Conservation (phyloP, 2,329 filamentous ascomycete species). For the Exophiala viscosa region DNA sequence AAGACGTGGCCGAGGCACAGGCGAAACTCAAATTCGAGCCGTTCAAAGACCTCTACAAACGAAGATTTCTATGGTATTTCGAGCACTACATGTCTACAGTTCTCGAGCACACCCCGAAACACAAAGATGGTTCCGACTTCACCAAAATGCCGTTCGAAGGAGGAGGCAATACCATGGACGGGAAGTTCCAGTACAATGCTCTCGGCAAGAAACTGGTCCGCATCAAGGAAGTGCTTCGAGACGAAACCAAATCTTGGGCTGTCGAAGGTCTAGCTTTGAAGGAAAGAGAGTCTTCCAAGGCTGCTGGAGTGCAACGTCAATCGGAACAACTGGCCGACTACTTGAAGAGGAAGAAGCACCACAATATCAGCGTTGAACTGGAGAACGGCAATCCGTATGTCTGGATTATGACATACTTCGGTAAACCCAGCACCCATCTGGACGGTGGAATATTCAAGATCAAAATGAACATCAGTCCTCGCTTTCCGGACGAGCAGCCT, state of each 20-base stretch:
- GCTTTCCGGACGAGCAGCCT: conserved; percentile 85
- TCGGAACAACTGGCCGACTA: conserved; percentile 75
- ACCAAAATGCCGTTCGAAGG: conserved; percentile 85
- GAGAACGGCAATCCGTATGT: conserved; percentile 82
- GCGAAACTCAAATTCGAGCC: conserved; percentile 67
- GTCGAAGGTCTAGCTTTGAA: conserved; percentile 62
- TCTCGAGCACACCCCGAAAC: conserved; percentile 58
- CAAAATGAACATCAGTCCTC: conserved; percentile 72
- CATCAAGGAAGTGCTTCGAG: conserved; percentile 67
- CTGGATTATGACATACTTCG: conserved; percentile 86
- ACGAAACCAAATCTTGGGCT: conserved; percentile 70
- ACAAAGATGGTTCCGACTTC: conserved; percentile 63
- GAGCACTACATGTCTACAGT: conserved; percentile 76
- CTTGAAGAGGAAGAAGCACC: conserved; percentile 66
- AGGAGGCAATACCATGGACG: conserved; percentile 74
- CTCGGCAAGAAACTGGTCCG: conserved; percentile 65
- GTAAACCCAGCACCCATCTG: conserved; percentile 85
- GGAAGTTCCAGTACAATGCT: conserved; percentile 74
- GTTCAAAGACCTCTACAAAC: conserved; percentile 86
- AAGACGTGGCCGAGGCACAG: conserved; percentile 34
- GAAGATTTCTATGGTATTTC: conserved; percentile 93
- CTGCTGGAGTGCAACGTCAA: conserved; percentile 77
- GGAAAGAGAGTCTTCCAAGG: conserved; percentile 66
- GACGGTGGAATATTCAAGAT: conserved; percentile 88
- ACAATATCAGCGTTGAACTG: conserved; percentile 71